Evolutionary conservation across 331 rosid genomes (phyloP).

Genomic region (Phaseolus coccineus): DNA sequence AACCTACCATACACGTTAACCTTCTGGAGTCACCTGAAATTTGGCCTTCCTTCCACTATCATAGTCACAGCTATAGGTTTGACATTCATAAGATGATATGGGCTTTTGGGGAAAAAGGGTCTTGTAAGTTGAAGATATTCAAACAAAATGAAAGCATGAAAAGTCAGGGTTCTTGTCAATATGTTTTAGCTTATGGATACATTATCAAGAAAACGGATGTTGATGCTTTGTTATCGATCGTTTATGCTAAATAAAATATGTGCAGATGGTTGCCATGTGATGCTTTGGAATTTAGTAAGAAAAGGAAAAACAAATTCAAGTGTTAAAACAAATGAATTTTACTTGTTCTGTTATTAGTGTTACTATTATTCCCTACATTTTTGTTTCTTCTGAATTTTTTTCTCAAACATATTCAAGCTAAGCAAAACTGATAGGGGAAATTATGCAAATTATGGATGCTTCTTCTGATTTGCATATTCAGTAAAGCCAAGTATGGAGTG

Average conservation of each 20-base stretch:
- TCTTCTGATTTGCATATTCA: not conserved
- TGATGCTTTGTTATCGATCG: not conserved
- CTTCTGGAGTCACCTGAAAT: conserved; percentile 77
- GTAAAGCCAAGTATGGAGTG: not conserved
- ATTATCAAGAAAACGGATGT: not conserved
- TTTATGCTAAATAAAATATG: not conserved
- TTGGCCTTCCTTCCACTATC: conserved; percentile 77
- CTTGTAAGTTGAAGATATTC: conserved; percentile 8
- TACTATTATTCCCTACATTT: not conserved
- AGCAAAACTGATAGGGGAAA: not conserved
- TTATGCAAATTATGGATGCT: conserved; percentile 5
- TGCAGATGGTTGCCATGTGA: not conserved
- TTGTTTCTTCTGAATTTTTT: not conserved
- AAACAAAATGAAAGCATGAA: conserved; percentile 1
- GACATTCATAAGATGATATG: conserved; percentile 55
- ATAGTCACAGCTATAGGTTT: conserved; percentile 72
- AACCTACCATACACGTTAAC: conserved; percentile 62
- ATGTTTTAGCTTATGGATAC: conserved; percentile 1
- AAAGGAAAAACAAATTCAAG: not conserved
- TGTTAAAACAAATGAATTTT: not conserved
- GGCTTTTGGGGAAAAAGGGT: not conserved
- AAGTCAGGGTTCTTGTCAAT: not conserved
- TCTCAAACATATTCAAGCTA: not conserved
- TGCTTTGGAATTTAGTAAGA: conserved; percentile 16
- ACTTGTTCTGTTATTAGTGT: not conserved